phyloP scores from a whole-genome alignment of 306 rosid species.

The Acmispon strigosus region DNA sequence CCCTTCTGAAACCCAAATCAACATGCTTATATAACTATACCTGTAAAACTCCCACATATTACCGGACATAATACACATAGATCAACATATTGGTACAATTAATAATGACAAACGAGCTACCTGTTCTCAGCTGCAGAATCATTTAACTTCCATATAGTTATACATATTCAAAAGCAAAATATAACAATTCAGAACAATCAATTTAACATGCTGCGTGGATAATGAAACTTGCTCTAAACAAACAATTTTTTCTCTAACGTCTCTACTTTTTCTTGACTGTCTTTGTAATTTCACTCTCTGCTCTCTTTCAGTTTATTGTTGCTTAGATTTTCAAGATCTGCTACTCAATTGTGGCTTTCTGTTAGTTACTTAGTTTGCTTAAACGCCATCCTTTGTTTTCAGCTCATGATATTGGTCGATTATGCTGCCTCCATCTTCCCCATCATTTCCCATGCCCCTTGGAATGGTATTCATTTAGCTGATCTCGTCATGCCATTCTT shows the following conservation, averaged over 20 bases:
- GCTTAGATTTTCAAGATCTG: too few relatives aligned
- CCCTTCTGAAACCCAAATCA: too few relatives aligned
- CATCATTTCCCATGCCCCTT: conserved; percentile 63
- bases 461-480: conserved; percentile 83
- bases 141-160: conserved; percentile 12
- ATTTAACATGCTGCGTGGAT: conserved; percentile 14
- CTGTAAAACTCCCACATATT: too few relatives aligned
- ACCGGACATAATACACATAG: background rate
- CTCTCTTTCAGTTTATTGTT: too few relatives aligned
- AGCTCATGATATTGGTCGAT: conserved; percentile 89
- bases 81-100: background rate
- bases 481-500: conserved; percentile 90
- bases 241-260: background rate
- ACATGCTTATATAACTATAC: too few relatives aligned
- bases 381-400: background rate
- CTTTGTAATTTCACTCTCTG: too few relatives aligned
- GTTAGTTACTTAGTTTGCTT: background rate
- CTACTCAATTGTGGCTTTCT: background rate
- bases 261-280: conserved; percentile 17
- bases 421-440: conserved; percentile 68
- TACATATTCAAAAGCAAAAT: conserved; percentile 22
- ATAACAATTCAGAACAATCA: conserved; percentile 4
- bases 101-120: conserved; percentile 10
- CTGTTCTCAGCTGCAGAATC: conserved; percentile 6
- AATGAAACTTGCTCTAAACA: conserved; percentile 19